Evolutionary conservation across 768 basidiomycete species (phyloP), one percentile per base, ranked within the genome.

Genomic region (Lactarius tabidus): DNA sequence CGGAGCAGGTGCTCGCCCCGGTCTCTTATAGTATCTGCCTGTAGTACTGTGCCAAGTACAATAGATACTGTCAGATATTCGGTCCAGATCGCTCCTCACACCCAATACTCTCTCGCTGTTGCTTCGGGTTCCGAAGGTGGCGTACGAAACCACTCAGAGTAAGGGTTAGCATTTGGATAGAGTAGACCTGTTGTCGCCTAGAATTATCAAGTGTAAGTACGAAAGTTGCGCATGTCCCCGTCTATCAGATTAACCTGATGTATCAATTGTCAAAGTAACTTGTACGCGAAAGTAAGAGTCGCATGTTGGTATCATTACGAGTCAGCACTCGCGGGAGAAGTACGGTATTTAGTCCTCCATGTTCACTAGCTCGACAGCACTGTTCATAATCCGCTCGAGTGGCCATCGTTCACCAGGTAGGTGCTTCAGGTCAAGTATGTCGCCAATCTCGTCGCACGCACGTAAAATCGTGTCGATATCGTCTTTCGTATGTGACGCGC

Each of bases 401-500:
- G 81, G 74, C 94, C 94, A 96, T 72, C 92, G 79, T 74, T 91
- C 87, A 3, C 78, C 77, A 18, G 70, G 66, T 2, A 87, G 87
- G 74, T 95, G 89, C 78, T 97, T 98, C 76, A 98, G 77, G 77
- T 96, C 95, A 68, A 99, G 78, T 31, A 91, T 73, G 71, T 91
- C 89, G 31, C 97, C 97, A 66, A 98, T 80, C 76, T 97, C 95
- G 75, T 97, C 93, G 71, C 89, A 93, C 8, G 96, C 95, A 48
- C 82, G 78, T 55, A 99, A 80, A 35, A 98, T 78, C 14, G 79
- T 78, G 77, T 99, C 97, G 64, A 98, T 86, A 72, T 99, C 97
- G 70, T 94, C 90, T 79, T 99, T 99, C 63, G 95, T 98, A 81
- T 99, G 97, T 56, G 94, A 80, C 17, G 96, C 91, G 63, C 91